Percentiles rank a stretch among this genome's conserved stretches.
Evolutionary conservation across 371 early-diverging fungal genomes (phyloP).

Genomic region (Batrachochytrium dendrobatidis): DNA sequence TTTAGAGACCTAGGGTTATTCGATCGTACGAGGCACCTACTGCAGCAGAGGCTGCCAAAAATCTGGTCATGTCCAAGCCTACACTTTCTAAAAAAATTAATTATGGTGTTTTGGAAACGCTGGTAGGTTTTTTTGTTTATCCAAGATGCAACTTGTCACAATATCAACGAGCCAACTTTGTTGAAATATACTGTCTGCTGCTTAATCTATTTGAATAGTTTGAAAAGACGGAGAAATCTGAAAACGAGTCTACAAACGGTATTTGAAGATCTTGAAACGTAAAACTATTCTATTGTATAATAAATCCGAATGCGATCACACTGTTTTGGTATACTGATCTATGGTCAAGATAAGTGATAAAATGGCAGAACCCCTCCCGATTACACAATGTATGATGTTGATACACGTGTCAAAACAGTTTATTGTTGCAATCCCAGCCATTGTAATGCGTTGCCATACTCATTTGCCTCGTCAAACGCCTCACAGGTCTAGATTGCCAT

Average conservation of each 20-base stretch:
- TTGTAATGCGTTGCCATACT: slow-evolving; percentile 21
- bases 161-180: too few species aligned
- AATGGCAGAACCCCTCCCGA: too few species aligned
- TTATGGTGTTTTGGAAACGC: slow-evolving; percentile 55
- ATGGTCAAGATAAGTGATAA: too few species aligned
- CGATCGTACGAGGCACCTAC: neutral
- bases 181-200: too few species aligned
- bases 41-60: slow-evolving; percentile 24
- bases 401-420: too few species aligned
- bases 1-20: neutral
- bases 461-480: slow-evolving; percentile 39
- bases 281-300: too few species aligned
- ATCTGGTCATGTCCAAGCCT: slow-evolving; percentile 47
- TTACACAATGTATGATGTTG: too few species aligned
- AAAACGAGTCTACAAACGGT: too few species aligned
- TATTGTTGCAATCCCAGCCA: slow-evolving; percentile 15
- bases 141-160: neutral
- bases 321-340: too few species aligned
- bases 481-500: slow-evolving; percentile 6
- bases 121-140: neutral
- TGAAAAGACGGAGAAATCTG: slow-evolving; percentile 1
- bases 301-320: too few species aligned
- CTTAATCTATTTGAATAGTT: too few species aligned
- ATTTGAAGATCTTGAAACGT: too few species aligned
- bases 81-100: slow-evolving; percentile 86